A percentile compares a stretch with the other conserved stretches of the same genome.
Evolutionary conservation across 2,329 filamentous ascomycete species (phyloP).

Genomic region (Colletotrichum sidae): DNA sequence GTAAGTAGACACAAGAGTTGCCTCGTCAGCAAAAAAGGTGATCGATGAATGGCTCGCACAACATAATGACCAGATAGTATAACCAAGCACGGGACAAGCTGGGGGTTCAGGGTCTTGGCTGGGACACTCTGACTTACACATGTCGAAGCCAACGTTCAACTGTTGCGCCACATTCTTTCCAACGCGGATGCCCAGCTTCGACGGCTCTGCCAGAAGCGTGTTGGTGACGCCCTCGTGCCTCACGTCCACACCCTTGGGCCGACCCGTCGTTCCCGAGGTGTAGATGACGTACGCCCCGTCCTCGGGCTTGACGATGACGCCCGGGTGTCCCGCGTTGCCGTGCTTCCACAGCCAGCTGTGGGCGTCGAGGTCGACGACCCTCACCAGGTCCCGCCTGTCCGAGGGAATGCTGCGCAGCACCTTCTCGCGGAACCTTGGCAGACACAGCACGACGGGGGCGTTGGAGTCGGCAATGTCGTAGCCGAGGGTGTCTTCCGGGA

Average conservation of each 20-base stretch:
- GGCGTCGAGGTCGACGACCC: constrained; percentile 33
- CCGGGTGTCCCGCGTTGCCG: constrained; percentile 34
- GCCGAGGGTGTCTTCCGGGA: constrained; percentile 59
- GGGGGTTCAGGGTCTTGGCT: neutral
- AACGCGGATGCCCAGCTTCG: constrained; percentile 58
- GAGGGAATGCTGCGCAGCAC: constrained; percentile 28
- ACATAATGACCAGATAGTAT: neutral
- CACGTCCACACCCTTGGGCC: constrained; percentile 69
- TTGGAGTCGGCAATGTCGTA: constrained; percentile 61
- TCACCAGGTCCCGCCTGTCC: constrained; percentile 19
- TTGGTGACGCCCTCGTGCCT: constrained; percentile 52
- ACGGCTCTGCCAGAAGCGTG: constrained; percentile 16
- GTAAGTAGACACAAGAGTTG: neutral
- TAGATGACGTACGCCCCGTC: constrained; percentile 63
- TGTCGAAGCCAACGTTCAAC: constrained; percentile 70
- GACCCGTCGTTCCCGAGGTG: constrained; percentile 68
- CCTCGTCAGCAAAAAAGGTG: constrained; percentile 11
- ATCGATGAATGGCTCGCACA: neutral
- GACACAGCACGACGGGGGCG: constrained; percentile 59
- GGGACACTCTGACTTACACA: constrained; percentile 58
- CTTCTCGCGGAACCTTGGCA: constrained; percentile 43
- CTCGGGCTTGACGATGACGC: constrained; percentile 47
- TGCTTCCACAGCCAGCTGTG: constrained; percentile 33
- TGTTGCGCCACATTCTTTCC: constrained; percentile 66
- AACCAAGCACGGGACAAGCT: too few species aligned